phyloP scores from a whole-genome alignment of 2,329 filamentous ascomycete genomes.

The Colletotrichum gloeosporioides region DNA sequence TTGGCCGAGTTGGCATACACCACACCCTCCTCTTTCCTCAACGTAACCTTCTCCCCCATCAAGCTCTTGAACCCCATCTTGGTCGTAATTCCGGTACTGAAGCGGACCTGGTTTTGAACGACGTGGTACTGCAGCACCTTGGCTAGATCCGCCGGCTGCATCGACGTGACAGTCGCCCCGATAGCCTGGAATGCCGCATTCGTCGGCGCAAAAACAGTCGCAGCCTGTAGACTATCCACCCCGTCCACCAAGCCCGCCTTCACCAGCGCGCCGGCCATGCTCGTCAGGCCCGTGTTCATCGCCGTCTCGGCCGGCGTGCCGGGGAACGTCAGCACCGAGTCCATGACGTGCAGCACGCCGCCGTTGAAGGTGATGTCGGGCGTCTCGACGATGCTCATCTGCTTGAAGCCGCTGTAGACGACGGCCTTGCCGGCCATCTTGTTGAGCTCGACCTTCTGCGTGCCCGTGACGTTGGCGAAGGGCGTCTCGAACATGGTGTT shows the following conservation, averaged over 20 bases:
- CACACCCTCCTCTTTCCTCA: constrained; percentile 44
- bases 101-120: constrained; percentile 53
- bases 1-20: constrained; percentile 58
- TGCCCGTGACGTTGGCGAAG: constrained; percentile 54
- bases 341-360: constrained; percentile 57
- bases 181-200: constrained; percentile 65
- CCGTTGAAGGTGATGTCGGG: constrained; percentile 52
- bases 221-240: constrained; percentile 29
- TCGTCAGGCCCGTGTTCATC: constrained; percentile 52
- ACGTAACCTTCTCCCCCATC: constrained; percentile 38
- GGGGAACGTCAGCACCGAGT: constrained; percentile 56
- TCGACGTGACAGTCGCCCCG: constrained; percentile 52
- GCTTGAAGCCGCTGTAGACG: constrained; percentile 36
- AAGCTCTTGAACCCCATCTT: constrained; percentile 30
- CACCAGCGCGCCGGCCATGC: constrained; percentile 37
- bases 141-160: constrained; percentile 52
- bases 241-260: constrained; percentile 48
- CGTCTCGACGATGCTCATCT: constrained; percentile 40
- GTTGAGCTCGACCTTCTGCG: constrained; percentile 49
- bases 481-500: constrained; percentile 37
- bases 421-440: constrained; percentile 48
- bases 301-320: constrained; percentile 48
- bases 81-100: not conserved
- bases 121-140: constrained; percentile 69
- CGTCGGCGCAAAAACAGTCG: constrained; percentile 68